These are phyloP conservation scores for Ilex paraguariensis DNA, from an alignment of 305 asterid genomes.

Conservation along the genomic window DNA sequence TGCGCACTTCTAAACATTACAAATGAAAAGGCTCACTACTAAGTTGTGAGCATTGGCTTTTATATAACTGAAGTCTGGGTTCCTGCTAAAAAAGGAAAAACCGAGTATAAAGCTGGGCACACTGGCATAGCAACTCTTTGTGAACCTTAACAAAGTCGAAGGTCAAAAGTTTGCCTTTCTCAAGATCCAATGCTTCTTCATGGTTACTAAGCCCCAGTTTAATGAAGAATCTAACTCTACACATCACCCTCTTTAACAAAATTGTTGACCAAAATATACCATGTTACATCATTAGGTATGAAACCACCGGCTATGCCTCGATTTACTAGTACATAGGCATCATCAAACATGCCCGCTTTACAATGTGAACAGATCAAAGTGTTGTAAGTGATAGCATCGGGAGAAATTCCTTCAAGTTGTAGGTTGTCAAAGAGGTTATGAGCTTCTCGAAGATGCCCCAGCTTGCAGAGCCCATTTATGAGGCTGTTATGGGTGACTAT, in stretches of 20 bases:
- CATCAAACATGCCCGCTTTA: slow-evolving; percentile 46
- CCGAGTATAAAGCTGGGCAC: too few species aligned
- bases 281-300: slow-evolving; percentile 59
- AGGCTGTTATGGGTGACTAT: slow-evolving; percentile 62
- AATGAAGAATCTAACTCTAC: neutral
- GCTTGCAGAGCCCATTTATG: slow-evolving; percentile 73
- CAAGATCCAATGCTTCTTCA: neutral
- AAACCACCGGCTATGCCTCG: slow-evolving; percentile 58
- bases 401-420: slow-evolving; percentile 45
- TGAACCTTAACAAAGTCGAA: neutral
- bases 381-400: slow-evolving; percentile 65
- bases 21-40: too few species aligned
- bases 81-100: too few species aligned
- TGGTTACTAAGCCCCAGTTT: neutral
- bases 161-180: too few species aligned
- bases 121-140: neutral
- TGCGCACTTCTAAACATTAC: too few species aligned
- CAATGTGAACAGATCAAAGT: slow-evolving; percentile 61
- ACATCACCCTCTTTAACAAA: slow-evolving; percentile 30
- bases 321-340: slow-evolving; percentile 49
- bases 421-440: slow-evolving; percentile 48
- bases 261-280: slow-evolving; percentile 51
- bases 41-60: too few species aligned
- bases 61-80: too few species aligned
- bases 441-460: slow-evolving; percentile 49